phyloP scores from a whole-genome alignment of 2,329 filamentous ascomycete species.

The Ambrosiella xylebori region DNA sequence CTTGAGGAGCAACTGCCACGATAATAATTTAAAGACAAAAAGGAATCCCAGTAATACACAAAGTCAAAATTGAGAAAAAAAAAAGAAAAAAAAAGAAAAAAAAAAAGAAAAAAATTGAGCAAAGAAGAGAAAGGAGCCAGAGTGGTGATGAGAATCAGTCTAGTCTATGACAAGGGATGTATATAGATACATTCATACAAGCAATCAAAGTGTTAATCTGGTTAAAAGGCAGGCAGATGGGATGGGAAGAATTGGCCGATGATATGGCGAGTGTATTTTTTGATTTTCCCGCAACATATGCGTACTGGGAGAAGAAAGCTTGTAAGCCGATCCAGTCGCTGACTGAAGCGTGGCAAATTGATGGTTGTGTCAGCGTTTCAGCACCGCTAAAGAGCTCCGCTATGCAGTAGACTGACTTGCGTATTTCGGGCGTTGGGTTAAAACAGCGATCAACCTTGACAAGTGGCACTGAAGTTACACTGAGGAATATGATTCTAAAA shows the following conservation, averaged over 20 bases:
- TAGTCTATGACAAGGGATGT: too few relatives aligned
- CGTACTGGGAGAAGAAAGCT: background rate
- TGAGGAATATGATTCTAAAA: too few relatives aligned
- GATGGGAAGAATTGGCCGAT: too few relatives aligned
- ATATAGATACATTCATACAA: too few relatives aligned
- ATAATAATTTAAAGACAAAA: background rate
- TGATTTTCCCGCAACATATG: background rate
- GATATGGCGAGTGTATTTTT: background rate
- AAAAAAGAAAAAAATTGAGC: background rate
- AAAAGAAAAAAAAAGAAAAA: background rate
- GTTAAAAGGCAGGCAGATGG: too few relatives aligned
- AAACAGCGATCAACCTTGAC: too few relatives aligned
- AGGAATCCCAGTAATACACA: slow-evolving; percentile 2
- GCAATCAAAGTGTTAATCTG: too few relatives aligned
- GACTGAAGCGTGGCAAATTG: slow-evolving; percentile 1
- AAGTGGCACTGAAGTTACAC: too few relatives aligned
- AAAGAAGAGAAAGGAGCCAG: background rate
- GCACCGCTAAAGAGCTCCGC: too few relatives aligned
- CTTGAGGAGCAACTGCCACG: background rate
- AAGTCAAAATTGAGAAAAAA: background rate
- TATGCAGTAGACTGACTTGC: background rate
- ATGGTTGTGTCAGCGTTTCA: background rate
- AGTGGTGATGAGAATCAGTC: too few relatives aligned
- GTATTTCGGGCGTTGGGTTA: too few relatives aligned
- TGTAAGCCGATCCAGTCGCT: background rate